Evolutionary conservation across 305 asterid species (phyloP).

Genomic region (Fraxinus sp.): DNA sequence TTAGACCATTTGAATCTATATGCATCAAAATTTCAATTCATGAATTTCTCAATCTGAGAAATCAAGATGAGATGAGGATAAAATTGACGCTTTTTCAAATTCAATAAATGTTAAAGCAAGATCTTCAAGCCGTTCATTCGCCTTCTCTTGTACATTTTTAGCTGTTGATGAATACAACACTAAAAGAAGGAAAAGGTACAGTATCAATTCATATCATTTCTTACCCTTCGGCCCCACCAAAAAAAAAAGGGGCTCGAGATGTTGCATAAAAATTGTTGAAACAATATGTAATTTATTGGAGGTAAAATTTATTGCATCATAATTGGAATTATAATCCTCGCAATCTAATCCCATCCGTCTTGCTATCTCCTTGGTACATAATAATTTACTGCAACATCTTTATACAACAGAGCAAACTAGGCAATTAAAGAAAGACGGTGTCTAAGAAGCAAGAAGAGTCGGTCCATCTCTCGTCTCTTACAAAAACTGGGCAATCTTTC

Average conservation of each 20-base stretch:
- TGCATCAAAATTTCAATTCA: neutral
- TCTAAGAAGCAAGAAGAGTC: neutral
- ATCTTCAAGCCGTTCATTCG: neutral
- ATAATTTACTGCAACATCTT: neutral
- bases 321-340: neutral
- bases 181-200: neutral
- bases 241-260: neutral
- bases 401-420: neutral
- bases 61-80: neutral
- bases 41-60: neutral
- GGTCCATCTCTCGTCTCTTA: neutral
- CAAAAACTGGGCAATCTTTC: neutral
- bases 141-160: neutral
- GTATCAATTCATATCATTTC: neutral
- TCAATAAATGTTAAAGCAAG: neutral
- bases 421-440: neutral
- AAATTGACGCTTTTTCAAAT: neutral
- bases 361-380: neutral
- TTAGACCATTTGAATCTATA: neutral
- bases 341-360: neutral
- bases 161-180: neutral
- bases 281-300: neutral
- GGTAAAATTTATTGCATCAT: neutral
- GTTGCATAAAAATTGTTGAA: neutral
- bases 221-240: neutral